These are phyloP conservation scores for Diplosphaera chodatii DNA, from an alignment of 139 green algal species.

Conservation along the genomic window DNA sequence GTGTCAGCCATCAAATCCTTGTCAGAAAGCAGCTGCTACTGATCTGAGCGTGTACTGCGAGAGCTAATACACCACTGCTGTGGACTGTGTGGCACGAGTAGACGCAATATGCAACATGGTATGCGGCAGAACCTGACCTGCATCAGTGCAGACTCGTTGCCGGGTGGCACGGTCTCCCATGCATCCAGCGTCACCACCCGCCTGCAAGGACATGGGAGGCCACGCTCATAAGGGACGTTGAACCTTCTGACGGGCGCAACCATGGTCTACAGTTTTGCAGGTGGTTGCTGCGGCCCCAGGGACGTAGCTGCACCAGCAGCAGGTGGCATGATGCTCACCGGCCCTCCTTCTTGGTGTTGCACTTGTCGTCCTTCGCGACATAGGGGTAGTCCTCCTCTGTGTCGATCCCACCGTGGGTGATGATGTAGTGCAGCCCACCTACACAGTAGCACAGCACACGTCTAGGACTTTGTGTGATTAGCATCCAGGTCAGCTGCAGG, in stretches of 20 bases:
- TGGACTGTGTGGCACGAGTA: no score
- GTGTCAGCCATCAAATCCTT: neutral
- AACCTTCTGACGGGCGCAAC: no score
- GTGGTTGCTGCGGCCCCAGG: no score
- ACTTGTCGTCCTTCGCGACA: neutral
- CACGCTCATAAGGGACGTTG: no score
- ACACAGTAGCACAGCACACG: no score
- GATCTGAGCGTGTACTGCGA: no score
- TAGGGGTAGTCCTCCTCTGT: conserved; percentile 30
- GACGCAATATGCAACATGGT: neutral
- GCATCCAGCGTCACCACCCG: conserved; percentile 61
- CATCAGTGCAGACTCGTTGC: conserved; percentile 41
- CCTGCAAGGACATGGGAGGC: neutral
- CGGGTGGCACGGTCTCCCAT: conserved; percentile 66
- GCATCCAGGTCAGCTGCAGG: no score
- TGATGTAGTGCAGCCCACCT: conserved; percentile 41
- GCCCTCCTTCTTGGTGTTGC: neutral
- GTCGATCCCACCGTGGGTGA: conserved; percentile 40
- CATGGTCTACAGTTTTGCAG: no score
- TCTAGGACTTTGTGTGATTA: no score
- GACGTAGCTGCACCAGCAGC: no score
- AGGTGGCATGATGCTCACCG: neutral
- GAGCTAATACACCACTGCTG: no score
- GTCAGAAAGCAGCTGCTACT: no score
- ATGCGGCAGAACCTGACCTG: conserved; percentile 14